A percentile compares a stretch with the other conserved stretches of the same genome.
phyloP scores from a whole-genome alignment of 2,329 filamentous ascomycete species.

The Exophiala calicioides region DNA sequence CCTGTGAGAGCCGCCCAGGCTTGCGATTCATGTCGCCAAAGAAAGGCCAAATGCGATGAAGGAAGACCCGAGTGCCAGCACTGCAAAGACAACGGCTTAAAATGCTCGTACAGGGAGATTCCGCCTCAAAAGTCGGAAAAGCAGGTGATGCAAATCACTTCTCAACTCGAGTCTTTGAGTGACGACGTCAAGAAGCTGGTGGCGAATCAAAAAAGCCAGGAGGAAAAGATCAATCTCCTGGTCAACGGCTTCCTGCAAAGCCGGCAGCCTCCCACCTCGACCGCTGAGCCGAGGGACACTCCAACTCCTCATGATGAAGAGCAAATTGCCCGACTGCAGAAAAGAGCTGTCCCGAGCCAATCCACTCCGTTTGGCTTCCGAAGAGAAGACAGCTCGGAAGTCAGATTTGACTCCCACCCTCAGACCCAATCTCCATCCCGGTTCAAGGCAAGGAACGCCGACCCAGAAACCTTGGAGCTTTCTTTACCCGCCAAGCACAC shows the following conservation, averaged over 20 bases:
- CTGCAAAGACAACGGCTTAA: slow-evolving; percentile 81
- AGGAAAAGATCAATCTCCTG: slow-evolving; percentile 16
- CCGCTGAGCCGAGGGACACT: not conserved
- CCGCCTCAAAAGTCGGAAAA: slow-evolving; percentile 79
- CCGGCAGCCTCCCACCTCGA: slow-evolving; percentile 8
- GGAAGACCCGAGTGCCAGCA: slow-evolving; percentile 77
- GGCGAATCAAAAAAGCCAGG: slow-evolving; percentile 14
- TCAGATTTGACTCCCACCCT: slow-evolving; percentile 3
- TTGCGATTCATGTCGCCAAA: slow-evolving; percentile 82
- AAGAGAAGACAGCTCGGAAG: slow-evolving; percentile 31
- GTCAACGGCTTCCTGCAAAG: not conserved
- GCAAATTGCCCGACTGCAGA: slow-evolving; percentile 28
- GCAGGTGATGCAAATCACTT: slow-evolving; percentile 29
- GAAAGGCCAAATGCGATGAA: slow-evolving; percentile 92
- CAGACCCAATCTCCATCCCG: slow-evolving; percentile 10
- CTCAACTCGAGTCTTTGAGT: slow-evolving; percentile 25
- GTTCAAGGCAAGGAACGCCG: slow-evolving; percentile 42
- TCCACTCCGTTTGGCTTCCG: slow-evolving; percentile 11
- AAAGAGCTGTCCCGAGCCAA: slow-evolving; percentile 40
- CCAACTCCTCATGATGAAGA: slow-evolving; percentile 18
- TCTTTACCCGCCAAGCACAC: slow-evolving; percentile 84
- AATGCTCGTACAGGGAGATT: slow-evolving; percentile 87
- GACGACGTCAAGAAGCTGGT: slow-evolving; percentile 22
- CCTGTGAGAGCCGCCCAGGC: slow-evolving; percentile 57
- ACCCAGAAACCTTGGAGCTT: slow-evolving; percentile 54